These are phyloP conservation scores for Neonothopanus nambi DNA, from an alignment of 1,284 basidiomycete species.

Conservation along the genomic window DNA sequence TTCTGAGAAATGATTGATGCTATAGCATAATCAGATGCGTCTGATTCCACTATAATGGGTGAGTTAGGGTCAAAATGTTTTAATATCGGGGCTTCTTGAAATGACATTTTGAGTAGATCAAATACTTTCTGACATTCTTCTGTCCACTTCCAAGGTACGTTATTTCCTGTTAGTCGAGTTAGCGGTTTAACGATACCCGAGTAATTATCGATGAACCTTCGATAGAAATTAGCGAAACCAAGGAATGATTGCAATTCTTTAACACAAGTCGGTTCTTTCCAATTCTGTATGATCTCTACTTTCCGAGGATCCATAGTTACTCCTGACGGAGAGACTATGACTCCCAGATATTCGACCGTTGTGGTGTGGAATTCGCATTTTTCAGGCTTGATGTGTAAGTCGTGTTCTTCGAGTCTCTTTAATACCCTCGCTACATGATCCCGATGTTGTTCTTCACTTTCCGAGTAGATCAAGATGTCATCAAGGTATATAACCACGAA, in stretches of 20 bases:
- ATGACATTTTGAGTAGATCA: slow-evolving; percentile 17
- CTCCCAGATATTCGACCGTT: too few relatives aligned
- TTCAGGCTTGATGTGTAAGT: slow-evolving; percentile 34
- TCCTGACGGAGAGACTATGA: slow-evolving; percentile 27
- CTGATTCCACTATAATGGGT: slow-evolving; percentile 35
- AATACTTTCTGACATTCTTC: slow-evolving; percentile 38
- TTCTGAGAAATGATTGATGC: slow-evolving; percentile 14
- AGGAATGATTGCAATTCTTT: slow-evolving; percentile 28
- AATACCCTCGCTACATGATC: slow-evolving; percentile 31
- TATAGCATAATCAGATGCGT: slow-evolving; percentile 20
- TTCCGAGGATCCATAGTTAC: slow-evolving; percentile 40
- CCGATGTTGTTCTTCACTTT: slow-evolving; percentile 17
- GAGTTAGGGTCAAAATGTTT: slow-evolving; percentile 13
- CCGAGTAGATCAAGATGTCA: slow-evolving; percentile 29
- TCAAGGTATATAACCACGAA: slow-evolving; percentile 35
- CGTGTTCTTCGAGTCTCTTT: slow-evolving; percentile 26
- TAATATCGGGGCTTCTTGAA: too few relatives aligned
- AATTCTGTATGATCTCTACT: slow-evolving; percentile 28
- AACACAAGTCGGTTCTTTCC: slow-evolving; percentile 20
- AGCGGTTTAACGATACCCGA: too few relatives aligned
- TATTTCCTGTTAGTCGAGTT: not conserved
- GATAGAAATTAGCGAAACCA: slow-evolving; percentile 33
- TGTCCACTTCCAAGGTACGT: slow-evolving; percentile 31
- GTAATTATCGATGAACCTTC: too few relatives aligned
- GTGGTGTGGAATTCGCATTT: slow-evolving; percentile 42